Percentiles rank a stretch among this genome's conserved stretches.
Evolutionary conservation across 768 basidiomycete genomes (phyloP).

Genomic region (Amanita phalloides): DNA sequence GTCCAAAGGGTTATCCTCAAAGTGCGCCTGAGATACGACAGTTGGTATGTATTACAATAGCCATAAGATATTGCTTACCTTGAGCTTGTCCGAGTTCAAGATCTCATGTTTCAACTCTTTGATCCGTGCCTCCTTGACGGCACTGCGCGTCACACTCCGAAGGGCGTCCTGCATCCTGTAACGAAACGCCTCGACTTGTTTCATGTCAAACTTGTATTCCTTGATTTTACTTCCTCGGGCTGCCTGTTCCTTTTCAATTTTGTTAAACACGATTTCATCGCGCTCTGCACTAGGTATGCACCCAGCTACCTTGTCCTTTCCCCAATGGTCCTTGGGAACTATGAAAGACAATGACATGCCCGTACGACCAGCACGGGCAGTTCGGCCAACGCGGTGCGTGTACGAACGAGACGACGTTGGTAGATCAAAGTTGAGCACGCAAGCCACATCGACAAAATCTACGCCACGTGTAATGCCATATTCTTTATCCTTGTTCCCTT

Average conservation of each 20-base stretch:
- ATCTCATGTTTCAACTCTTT: constrained; percentile 93
- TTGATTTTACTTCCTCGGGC: constrained; percentile 52
- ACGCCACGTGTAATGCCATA: constrained; percentile 94
- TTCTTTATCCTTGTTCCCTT: constrained; percentile 49
- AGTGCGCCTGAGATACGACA: constrained; percentile 65
- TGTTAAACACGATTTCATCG: constrained; percentile 69
- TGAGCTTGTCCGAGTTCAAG: constrained; percentile 91
- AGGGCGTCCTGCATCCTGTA: constrained; percentile 98
- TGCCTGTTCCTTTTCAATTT: constrained; percentile 70
- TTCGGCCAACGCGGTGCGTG: constrained; percentile 92
- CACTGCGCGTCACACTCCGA: constrained; percentile 75
- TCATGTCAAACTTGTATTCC: constrained; percentile 92
- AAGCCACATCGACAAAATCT: constrained; percentile 94
- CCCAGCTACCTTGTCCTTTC: constrained; percentile 66
- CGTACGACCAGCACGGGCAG: constrained; percentile 89
- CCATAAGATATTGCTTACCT: constrained; percentile 43
- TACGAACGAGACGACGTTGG: constrained; percentile 81
- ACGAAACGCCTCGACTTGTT: constrained; percentile 92
- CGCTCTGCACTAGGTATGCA: constrained; percentile 54
- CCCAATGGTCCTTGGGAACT: constrained; percentile 58
- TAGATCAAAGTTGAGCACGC: constrained; percentile 98
- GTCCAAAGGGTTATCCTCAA: constrained; percentile 93
- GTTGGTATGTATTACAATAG: not conserved
- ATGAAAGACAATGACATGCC: constrained; percentile 90
- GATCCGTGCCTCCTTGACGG: constrained; percentile 82